Evolutionary conservation across 2,329 filamentous ascomycete genomes (phyloP), one percentile per base, ranked within the genome.

Genomic region (Myriangium duriaei): DNA sequence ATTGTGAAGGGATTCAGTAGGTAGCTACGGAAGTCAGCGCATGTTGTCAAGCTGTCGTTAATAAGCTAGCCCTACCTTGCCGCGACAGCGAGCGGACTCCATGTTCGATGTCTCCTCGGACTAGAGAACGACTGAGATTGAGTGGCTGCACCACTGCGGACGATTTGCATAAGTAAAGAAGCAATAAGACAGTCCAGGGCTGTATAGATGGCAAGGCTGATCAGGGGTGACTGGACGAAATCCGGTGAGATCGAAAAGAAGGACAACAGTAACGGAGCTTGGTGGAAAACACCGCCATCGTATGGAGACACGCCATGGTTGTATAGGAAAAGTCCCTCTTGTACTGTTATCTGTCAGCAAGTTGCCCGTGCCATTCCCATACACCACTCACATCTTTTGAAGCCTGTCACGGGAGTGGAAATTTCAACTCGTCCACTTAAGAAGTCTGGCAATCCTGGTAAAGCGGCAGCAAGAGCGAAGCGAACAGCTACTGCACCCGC

Each of bases 301-400:
- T 96, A 98, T 1, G 91, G 91, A 43, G 86, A 95, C 41, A 96
- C 83, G 64, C 94, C 92, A 59, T 92, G 84, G 47, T 83, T 87
- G 60, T 96, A 96, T 14, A 98, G 75, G 54, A 94, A 98, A 41
- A 98, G 67, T 13, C 91, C 91, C 63, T 98, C 91, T 69, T 96
- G 88, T 39, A 96, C 85, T 93, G 50, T n/a, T 11, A 18, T 12
- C 3, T 46, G 5, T 12, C 6, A 37, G 32, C 12, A 24, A 26
- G 36, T 13, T 24, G 36, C 18, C 24, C 40, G 12, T 17, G 38
- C 19, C 9, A 39, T 14, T 12, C 11, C 31, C 43, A 28, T 28
- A 28, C 11, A 10, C 19, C 17, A 61, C 80, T 60, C 70, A 93
- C 87, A 68, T 74, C 91, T 76, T 68, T 96, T 96, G 73, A 95